Base-by-base conservation (phyloP, 441 rosid species). In the Melastoma candidum region DNA sequence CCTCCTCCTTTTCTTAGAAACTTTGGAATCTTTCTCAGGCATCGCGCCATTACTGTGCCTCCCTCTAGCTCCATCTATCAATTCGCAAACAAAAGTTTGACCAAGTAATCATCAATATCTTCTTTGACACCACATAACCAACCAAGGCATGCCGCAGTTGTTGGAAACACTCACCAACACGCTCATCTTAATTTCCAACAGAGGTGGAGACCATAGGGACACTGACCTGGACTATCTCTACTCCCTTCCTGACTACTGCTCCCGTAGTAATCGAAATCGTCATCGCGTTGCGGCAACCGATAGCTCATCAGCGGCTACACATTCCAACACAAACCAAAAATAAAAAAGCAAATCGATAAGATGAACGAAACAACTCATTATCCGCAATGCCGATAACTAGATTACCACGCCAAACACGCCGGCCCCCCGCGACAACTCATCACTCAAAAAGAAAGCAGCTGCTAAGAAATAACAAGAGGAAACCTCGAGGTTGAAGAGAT, bases 401-500 rank as follows among this genome's bases (percentile, higher is more conserved):
- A 55, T 51, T 49, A 66, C 22, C 22, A 17, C 22, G 22, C 26
- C 2, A 46, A 43, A 47, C 54, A 32, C 41, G 61, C 47, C 12
- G 55, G 22, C 22, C 53, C 54, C 27, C 55, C 45, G 57, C 65
- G 45, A 49, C 17, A 32, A 56, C 44, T 22, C 48, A 26, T 56
- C 25, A 14, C 47, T 12, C 62, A 45, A 36, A n/a, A 39, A 41
- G 22, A 11, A 25, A 36, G 46, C 22, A 13, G 26, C 32, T 26
- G 66, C 74, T 45, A 26, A 25, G n/a, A 6, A 54, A 12, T n/a
- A 2, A 26, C 17, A 51, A 62, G 44, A 76, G 72, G 22, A 29
- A 46, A 93, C 99, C 97, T 89, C 97, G 44, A 93, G 96, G 75
- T 93, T 75, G 82, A 93, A 93, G 71, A 93, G 96, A 70, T 71